Conservation (phyloP, 345 rosid genomes). For the Bruguiera parviflora region DNA sequence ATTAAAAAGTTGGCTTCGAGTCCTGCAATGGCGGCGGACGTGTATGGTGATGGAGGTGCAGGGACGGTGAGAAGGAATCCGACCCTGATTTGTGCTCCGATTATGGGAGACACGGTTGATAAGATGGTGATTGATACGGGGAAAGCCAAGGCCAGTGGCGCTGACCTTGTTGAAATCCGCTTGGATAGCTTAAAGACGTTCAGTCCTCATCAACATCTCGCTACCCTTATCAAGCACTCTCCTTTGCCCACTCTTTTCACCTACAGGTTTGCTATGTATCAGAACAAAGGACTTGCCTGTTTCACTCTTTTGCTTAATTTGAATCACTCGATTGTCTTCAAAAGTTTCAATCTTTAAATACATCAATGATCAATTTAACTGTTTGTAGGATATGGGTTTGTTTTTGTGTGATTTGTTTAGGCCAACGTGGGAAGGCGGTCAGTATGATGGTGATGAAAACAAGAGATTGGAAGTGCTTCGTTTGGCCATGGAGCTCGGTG, state of each 20-base stretch:
- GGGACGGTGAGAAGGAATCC: slow-evolving; percentile 39
- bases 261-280: slow-evolving; percentile 51
- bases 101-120: slow-evolving; percentile 64
- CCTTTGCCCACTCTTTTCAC: slow-evolving; percentile 83
- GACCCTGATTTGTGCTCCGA: slow-evolving; percentile 73
- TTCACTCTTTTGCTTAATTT: too few species aligned
- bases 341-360: neutral
- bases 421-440: slow-evolving; percentile 96
- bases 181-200: slow-evolving; percentile 59
- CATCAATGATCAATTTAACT: neutral
- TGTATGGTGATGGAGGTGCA: slow-evolving; percentile 24
- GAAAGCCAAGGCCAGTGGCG: slow-evolving; percentile 63
- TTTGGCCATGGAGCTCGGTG: slow-evolving; percentile 88
- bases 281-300: too few species aligned
- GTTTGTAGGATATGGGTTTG: slow-evolving; percentile 12
- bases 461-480: slow-evolving; percentile 57
- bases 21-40: slow-evolving; percentile 20
- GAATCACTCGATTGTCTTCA: too few species aligned
- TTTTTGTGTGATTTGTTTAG: slow-evolving; percentile 30
- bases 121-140: slow-evolving; percentile 44
- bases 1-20: slow-evolving; percentile 38
- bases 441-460: slow-evolving; percentile 79
- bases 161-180: slow-evolving; percentile 84
- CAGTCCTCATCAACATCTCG: slow-evolving; percentile 43
- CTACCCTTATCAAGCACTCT: slow-evolving; percentile 47